Evolutionary conservation across 495 filamentous ascomycete genomes (phyloP).

Genomic region (Entonaema liquescens): DNA sequence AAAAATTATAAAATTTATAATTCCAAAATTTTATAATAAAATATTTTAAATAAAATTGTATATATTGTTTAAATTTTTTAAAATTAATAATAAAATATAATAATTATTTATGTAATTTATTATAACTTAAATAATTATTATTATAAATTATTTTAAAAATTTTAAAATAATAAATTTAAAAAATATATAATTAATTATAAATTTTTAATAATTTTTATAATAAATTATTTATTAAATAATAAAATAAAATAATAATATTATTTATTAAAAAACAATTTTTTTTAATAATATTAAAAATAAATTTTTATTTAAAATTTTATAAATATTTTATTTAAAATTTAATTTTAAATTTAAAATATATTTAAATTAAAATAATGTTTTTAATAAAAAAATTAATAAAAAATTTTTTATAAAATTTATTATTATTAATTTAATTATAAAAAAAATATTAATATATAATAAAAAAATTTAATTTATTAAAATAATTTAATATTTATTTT

Average conservation of each 20-base stretch:
- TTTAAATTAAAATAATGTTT: conserved; percentile 11
- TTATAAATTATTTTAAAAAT: too few species aligned
- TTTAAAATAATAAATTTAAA: too few species aligned
- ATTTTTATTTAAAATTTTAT: neutral
- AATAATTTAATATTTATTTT: conserved; percentile 5
- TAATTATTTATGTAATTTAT: too few species aligned
- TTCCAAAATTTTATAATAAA: neutral
- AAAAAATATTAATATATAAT: too few species aligned
- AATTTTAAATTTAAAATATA: neutral
- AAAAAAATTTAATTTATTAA: too few species aligned
- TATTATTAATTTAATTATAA: too few species aligned
- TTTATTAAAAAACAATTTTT: too few species aligned
- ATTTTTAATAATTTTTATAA: conserved; percentile 5
- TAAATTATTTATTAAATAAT: conserved; percentile 1
- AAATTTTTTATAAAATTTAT: neutral
- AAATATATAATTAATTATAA: conserved; percentile 1
- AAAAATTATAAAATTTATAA: conserved; percentile 5
- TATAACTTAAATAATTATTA: too few species aligned
- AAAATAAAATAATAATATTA: neutral
- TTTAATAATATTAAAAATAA: conserved; percentile 9
- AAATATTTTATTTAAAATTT: conserved; percentile 8
- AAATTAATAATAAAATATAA: too few species aligned
- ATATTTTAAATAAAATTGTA: neutral
- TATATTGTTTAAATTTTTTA: too few species aligned
- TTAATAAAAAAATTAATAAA: neutral